Evolutionary conservation across 108 stramenopile species (phyloP).

Genomic region (Nitzschia sp.): DNA sequence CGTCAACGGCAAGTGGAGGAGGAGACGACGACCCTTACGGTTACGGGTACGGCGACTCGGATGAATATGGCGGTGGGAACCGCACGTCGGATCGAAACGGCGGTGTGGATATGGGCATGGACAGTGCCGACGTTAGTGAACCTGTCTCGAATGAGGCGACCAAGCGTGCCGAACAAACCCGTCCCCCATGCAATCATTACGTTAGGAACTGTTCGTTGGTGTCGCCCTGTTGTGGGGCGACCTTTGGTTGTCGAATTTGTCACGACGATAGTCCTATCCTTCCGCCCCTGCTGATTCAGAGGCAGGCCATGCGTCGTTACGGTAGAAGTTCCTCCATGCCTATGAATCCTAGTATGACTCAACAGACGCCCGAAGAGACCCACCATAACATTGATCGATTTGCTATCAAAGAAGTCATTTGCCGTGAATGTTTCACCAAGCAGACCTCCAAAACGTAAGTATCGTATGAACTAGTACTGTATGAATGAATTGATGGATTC

Average conservation of each 20-base stretch:
- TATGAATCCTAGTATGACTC: slow-evolving; percentile 15
- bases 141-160: slow-evolving; percentile 41
- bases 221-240: slow-evolving; percentile 82
- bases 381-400: slow-evolving; percentile 88
- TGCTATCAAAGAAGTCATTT: slow-evolving; percentile 73
- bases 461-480: background rate
- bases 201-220: slow-evolving; percentile 81
- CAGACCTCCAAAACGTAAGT: slow-evolving; percentile 84
- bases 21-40: slow-evolving; percentile 21
- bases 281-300: slow-evolving; percentile 54
- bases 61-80: background rate
- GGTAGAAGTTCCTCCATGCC: slow-evolving; percentile 62
- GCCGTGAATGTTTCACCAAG: slow-evolving; percentile 76
- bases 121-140: background rate
- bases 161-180: slow-evolving; percentile 57
- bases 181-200: slow-evolving; percentile 81
- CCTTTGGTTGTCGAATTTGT: slow-evolving; percentile 89
- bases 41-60: slow-evolving; percentile 23
- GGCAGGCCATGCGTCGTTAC: slow-evolving; percentile 16
- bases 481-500: background rate
- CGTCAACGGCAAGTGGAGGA: slow-evolving; percentile 15
- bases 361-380: slow-evolving; percentile 53
- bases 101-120: background rate
- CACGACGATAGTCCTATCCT: slow-evolving; percentile 81
- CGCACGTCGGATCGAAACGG: background rate